Evolutionary conservation across 2,329 filamentous ascomycete species (phyloP), one percentile per base, ranked within the genome.

Genomic region (Penicillium nordicum): DNA sequence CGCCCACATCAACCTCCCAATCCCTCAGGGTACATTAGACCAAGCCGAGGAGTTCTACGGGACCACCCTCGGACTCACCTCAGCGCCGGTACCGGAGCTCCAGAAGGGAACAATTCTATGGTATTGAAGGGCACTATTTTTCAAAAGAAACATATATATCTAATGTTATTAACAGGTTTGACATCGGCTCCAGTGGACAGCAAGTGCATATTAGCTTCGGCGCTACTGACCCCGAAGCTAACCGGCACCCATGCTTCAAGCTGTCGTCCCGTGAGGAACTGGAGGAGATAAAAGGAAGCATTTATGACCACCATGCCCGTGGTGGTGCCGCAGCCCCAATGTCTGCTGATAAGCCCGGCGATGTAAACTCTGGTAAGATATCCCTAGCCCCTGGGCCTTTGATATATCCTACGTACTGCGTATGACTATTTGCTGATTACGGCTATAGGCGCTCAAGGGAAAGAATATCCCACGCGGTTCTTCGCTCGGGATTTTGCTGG

Each of bases 401-500:
- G 5, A 18, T 12, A 12, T 4, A 11, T 23, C 9, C 10, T 16
- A 2, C 10, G 8, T 6, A 5, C 30, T 32, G 11, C 30, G 11
- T 5, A 27, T 7, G 38, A 23, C 18, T 10, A 5, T 32, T 48
- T 23, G 23, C 36, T 57, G 62, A 58, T 49, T 71, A 62, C 11
- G 67, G 6, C 11, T 25, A n/a, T 48, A 80, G 79, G 82, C 3
- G 70, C 75, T 0, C 74, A 82, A 63, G 83, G 82, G 0, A 78
- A 80, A 1, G 84, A 87, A 67, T 86, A 85, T 63, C 84, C 84
- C 0, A 75, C 72, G 36, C 75, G 85, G 14, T 88, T 88, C 68
- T 88, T 88, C 68, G 84, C 82, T 0, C 77, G 82, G 55, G 81
- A 84, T 60, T 84, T 77, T 70, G 80, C 80, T 1, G 81, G 82